Evolutionary conservation across 441 rosid genomes (phyloP).

Genomic region (Populus hybrid): DNA sequence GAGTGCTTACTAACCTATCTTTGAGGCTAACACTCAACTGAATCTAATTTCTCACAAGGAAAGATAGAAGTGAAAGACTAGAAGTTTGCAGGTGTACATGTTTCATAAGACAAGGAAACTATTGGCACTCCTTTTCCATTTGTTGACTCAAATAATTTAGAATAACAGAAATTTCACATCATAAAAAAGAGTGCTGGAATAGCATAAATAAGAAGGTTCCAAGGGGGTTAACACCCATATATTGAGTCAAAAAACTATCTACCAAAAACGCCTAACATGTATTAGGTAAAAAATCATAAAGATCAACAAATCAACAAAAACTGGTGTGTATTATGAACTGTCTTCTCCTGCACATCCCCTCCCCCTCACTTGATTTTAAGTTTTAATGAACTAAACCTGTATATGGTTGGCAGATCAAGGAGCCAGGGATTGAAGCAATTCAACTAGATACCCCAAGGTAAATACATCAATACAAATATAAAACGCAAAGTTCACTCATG

Average conservation of each 20-base stretch:
- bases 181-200: background rate
- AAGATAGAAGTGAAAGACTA: background rate
- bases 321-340: background rate
- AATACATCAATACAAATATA: background rate
- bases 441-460: background rate
- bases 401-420: background rate
- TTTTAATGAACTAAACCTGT: background rate
- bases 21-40: background rate
- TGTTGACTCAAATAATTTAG: background rate
- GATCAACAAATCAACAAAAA: background rate
- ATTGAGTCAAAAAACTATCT: background rate
- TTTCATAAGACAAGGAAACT: background rate
- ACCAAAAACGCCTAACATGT: background rate
- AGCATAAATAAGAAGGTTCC: background rate
- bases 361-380: background rate
- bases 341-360: background rate
- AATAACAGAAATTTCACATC: background rate
- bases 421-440: background rate
- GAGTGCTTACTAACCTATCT: background rate
- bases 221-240: background rate
- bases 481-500: background rate
- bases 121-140: background rate
- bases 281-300: background rate
- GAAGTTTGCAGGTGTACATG: background rate
- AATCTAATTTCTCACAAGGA: background rate